phyloP scores from a whole-genome alignment of 805 yeast genomes.

The Zygosaccharomyces pseudorouxii region DNA sequence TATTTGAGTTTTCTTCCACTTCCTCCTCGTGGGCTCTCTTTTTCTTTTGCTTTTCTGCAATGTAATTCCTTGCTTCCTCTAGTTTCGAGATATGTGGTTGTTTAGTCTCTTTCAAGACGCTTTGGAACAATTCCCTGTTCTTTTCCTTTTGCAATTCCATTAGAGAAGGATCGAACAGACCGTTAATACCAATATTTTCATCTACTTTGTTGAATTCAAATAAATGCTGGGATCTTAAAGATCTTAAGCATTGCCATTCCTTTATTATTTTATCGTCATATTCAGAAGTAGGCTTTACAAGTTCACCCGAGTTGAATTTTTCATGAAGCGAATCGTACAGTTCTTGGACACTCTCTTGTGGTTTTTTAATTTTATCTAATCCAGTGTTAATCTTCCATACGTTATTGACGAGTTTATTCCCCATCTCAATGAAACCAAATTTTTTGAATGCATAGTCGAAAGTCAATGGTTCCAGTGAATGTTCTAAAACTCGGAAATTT shows the following conservation, averaged over 20 bases:
- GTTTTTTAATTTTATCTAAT: slow-evolving; percentile 29
- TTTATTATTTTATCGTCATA: slow-evolving; percentile 21
- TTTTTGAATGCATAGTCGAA: slow-evolving; percentile 25
- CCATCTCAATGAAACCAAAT: slow-evolving; percentile 32
- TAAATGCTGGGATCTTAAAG: slow-evolving; percentile 37
- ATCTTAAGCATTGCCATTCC: slow-evolving; percentile 44
- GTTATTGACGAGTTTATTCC: slow-evolving; percentile 30
- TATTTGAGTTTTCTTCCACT: slow-evolving; percentile 5
- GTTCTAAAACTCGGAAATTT: slow-evolving; percentile 12
- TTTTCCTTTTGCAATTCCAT: slow-evolving; percentile 16
- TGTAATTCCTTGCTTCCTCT: slow-evolving; percentile 22
- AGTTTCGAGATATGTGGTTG: slow-evolving; percentile 20
- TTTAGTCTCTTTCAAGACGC: slow-evolving; percentile 12
- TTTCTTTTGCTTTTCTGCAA: slow-evolving; percentile 10
- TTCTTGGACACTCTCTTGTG: slow-evolving; percentile 23
- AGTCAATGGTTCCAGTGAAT: neutral
- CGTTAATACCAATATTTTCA: slow-evolving; percentile 36
- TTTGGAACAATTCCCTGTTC: slow-evolving; percentile 8
- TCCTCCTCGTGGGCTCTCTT: slow-evolving; percentile 20
- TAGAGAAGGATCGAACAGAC: slow-evolving; percentile 35
- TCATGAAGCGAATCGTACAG: slow-evolving; percentile 16
- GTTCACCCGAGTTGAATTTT: slow-evolving; percentile 5
- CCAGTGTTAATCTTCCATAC: slow-evolving; percentile 42
- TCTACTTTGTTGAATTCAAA: slow-evolving; percentile 37
- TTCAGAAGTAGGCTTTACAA: slow-evolving; percentile 9